These are phyloP conservation scores for Fraxinus pennsylvanica DNA, from an alignment of 257 asterid species.

Conservation along the genomic window DNA sequence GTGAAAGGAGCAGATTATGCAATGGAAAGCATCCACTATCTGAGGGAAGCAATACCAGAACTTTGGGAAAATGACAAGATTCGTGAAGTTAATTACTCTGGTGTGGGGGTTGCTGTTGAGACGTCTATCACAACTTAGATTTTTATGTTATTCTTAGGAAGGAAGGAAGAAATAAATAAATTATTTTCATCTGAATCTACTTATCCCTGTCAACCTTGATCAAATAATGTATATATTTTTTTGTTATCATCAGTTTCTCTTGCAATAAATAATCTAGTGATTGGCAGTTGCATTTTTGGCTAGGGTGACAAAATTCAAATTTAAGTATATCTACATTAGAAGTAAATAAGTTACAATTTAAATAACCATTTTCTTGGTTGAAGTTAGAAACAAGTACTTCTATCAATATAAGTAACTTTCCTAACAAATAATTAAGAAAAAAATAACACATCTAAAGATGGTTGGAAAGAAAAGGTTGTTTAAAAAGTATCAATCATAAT, in stretches of 20 bases:
- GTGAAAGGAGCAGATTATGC: conserved; percentile 90
- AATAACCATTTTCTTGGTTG: too few species aligned
- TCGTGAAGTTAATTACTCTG: conserved; percentile 54
- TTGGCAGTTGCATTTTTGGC: too few species aligned
- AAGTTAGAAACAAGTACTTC: too few species aligned
- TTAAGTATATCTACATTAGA: too few species aligned
- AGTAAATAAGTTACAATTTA: too few species aligned
- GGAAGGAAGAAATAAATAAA: conserved; percentile 16
- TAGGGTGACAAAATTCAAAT: too few species aligned
- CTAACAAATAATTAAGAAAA: too few species aligned
- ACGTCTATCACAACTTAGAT: conserved; percentile 75
- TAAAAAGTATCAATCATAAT: too few species aligned
- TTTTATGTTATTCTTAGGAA: conserved; percentile 12
- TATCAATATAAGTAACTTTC: too few species aligned
- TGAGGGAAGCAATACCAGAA: conserved; percentile 88
- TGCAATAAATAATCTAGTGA: neutral
- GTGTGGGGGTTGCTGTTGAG: conserved; percentile 67
- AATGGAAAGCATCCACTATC: conserved; percentile 83
- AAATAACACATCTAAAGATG: too few species aligned
- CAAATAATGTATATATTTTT: conserved; percentile 38
- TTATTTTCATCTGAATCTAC: neutral
- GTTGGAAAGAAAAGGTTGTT: too few species aligned
- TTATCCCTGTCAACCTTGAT: neutral
- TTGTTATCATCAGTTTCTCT: conserved; percentile 25
- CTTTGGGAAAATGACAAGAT: conserved; percentile 71